Evolutionary conservation across 2,329 filamentous ascomycete genomes (phyloP), one percentile per base, ranked within the genome.

Genomic region (Beauveria caledonica): DNA sequence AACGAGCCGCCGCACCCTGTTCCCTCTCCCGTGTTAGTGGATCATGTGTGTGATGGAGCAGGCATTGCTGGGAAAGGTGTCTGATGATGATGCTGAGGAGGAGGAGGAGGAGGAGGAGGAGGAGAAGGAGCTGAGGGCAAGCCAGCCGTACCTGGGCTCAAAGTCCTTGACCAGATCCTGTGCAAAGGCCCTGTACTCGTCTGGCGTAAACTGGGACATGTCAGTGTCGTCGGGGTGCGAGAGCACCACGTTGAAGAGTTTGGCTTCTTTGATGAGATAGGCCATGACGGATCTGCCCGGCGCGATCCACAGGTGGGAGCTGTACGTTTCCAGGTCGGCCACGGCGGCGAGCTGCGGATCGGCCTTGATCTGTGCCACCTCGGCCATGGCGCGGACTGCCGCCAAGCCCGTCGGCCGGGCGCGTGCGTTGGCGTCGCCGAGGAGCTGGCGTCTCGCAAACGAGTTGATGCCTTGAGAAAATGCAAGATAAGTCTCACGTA

Each of bases 171-270:
- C 62, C 15, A 63, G 45, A 0, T 58, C 44, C 8, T 49, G 42
- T 3, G 63, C 62, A 23, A 60, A 57, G 1, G 36, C 45, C 9
- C 33, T 56, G 46, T 63, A 63, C 19, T 65, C 51, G 9, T 52
- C 56, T 1, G 54, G 7, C 7, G 57, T 59, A 15, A 63, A 63
- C 2, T 56, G 40, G 42, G 45, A 62, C 29, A 64, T 64, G 53
- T 64, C 46, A 42, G 64, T 44, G 29, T 64, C 51, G 62, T 78
- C 76, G 15, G 66, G 68, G 60, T 78, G 75, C 5, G 73, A 75
- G 1, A 78, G 67, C 0, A 78, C 76, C 70, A 78, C 73, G 62
- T 78, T 78, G 64, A 77, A 77, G 1, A 73, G 67, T 45, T 72
- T 70, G 1, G 74, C 73, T 3, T 68, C 68, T 1, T 73, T 69